A percentile compares a stretch with the other conserved stretches of the same genome.
Evolutionary conservation across 2,329 filamentous ascomycete genomes (phyloP).

Genomic region (Ascochyta lentis): DNA sequence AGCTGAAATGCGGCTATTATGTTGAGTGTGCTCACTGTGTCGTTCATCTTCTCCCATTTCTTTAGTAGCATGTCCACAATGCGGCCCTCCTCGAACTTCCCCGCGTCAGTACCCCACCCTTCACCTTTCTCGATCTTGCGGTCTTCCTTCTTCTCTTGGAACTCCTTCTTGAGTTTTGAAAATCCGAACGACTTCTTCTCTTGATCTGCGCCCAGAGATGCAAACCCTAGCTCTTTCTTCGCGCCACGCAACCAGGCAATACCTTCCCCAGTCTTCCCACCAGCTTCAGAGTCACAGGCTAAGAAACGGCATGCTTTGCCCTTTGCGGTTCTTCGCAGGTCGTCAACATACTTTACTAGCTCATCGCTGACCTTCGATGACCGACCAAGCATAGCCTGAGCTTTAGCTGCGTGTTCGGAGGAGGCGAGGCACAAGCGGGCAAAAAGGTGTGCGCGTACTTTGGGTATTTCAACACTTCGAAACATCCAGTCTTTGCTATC

Average conservation of each 20-base stretch:
- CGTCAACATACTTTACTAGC: constrained; percentile 75
- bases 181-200: constrained; percentile 62
- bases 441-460: constrained; percentile 87
- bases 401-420: constrained; percentile 83
- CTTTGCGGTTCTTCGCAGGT: constrained; percentile 75
- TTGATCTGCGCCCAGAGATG: constrained; percentile 48
- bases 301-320: constrained; percentile 91
- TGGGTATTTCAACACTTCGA: constrained; percentile 83
- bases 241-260: constrained; percentile 88
- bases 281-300: constrained; percentile 84
- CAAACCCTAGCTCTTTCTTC: constrained; percentile 73
- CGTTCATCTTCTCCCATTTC: constrained; percentile 93
- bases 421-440: constrained; percentile 87
- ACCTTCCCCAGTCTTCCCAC: constrained; percentile 79
- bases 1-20: background rate
- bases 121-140: constrained; percentile 75
- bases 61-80: constrained; percentile 85
- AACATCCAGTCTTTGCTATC: constrained; percentile 97
- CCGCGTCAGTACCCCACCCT: constrained; percentile 82
- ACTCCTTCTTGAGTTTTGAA: constrained; percentile 73
- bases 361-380: constrained; percentile 64
- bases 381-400: constrained; percentile 59
- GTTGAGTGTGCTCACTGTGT: constrained; percentile 68
- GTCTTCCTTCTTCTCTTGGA: constrained; percentile 80
- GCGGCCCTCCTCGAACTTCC: constrained; percentile 80